Evolutionary conservation across 768 basidiomycete species (phyloP).

Genomic region (Melanogaster broomeanus): DNA sequence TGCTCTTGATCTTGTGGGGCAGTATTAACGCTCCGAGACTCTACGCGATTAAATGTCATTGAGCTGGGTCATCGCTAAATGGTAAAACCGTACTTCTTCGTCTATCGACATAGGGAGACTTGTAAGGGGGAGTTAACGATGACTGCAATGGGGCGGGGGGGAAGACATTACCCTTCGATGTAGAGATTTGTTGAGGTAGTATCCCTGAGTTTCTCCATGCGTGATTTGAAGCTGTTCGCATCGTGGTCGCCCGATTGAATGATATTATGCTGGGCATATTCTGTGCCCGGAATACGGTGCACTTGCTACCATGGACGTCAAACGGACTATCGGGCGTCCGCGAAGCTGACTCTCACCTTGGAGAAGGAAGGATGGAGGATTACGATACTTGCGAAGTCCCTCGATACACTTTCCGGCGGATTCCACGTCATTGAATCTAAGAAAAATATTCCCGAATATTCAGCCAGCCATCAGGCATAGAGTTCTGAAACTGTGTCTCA

Average conservation of each 20-base stretch:
- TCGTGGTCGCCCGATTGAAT: slow-evolving; percentile 30
- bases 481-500: slow-evolving; percentile 38
- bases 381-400: slow-evolving; percentile 66
- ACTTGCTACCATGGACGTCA: slow-evolving; percentile 43
- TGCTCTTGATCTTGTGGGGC: slow-evolving; percentile 72
- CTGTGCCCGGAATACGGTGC: slow-evolving; percentile 83
- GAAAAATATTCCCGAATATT: neutral
- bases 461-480: slow-evolving; percentile 1
- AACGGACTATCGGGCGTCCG: neutral
- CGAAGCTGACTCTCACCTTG: slow-evolving; percentile 50
- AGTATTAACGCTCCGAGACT: slow-evolving; percentile 66
- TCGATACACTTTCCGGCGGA: slow-evolving; percentile 77
- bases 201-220: slow-evolving; percentile 77
- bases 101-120: slow-evolving; percentile 74
- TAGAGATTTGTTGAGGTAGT: slow-evolving; percentile 73
- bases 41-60: slow-evolving; percentile 28
- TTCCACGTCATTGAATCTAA: slow-evolving; percentile 68
- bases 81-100: slow-evolving; percentile 45
- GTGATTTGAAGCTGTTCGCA: slow-evolving; percentile 62
- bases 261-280: slow-evolving; percentile 46
- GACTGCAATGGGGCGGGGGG: neutral
- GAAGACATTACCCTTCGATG: slow-evolving; percentile 59
- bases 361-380: slow-evolving; percentile 87
- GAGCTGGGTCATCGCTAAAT: neutral
- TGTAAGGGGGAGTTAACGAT: slow-evolving; percentile 5